Base-by-base conservation (phyloP, 2,329 filamentous ascomycete genomes). In the Colletotrichum coccodes region DNA sequence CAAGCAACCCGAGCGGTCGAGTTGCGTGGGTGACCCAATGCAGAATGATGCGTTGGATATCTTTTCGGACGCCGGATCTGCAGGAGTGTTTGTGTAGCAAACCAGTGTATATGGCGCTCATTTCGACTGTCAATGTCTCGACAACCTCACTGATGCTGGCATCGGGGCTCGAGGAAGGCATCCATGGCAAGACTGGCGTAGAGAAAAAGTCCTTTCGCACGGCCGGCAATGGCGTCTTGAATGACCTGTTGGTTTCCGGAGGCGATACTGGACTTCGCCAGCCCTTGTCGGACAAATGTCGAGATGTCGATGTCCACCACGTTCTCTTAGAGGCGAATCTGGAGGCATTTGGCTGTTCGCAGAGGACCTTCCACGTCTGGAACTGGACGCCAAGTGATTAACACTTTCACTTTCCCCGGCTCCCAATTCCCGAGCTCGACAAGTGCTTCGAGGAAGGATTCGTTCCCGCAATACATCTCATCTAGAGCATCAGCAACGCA, bases 401-500 rank as follows among this genome's bases (percentile, higher is more conserved):
- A 30, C 0, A 85, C 69, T 64, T 85, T 86, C 64, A 84, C 73
- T 8, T 70, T 73, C 0, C 52, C 59, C 1, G 81, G 77, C 3
- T 67, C 71, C 72, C 73, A 75, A 6, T 74, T 67, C 0, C 78
- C 79, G 0, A 85, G 73, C 0, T 69, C 59, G 1, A 73, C 75
- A 0, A 86, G 72, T 3, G 71, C 56, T 4, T 75, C 53, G 3
- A 84, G 66, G 34, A 84, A 82, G 0, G 68, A 42, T 3, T 79
- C 76, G 18, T 81, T 73, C 0, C 74, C 78, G n/a, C 72, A 44
- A 46, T 83, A 80, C 79, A 86, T 84, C 72, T 86, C 84, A 66
- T 86, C 84, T 3, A 86, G 74, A 0, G 82, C 83, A 68, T 85
- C 83, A 0, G 76, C 75, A 2, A 86, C 75, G 38, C 79, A 81